Base-by-base conservation (phyloP, 1,284 basidiomycete species). In the Puccinia polysora region DNA sequence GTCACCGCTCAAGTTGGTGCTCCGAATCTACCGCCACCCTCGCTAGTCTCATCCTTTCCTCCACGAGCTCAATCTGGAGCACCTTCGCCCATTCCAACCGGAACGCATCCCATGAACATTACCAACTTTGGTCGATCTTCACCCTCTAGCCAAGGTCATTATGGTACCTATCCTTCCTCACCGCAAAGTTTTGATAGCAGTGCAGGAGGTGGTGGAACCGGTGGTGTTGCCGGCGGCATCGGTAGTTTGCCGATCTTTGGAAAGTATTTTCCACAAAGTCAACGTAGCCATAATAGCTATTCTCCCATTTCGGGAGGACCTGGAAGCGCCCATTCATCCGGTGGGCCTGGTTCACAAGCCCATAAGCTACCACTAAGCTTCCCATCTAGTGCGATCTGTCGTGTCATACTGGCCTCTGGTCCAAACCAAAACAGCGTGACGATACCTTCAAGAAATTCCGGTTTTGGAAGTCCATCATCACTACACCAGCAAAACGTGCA, bases 31-130 rank as follows among this genome's bases (percentile, higher is more conserved):
- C 38, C 50, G 1, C 68, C 69, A 12, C 49, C 49, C 40, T 43
- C 73, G 69, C 34, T 62, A 7, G 32, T 36, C 49, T 65, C 71
- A 0, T 73, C 71, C 12, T 68, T 60, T 49, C 71, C 65, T 32
- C 65, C 36, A 14, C 69, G n/a, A 74, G 78, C 45, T 76, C 75
- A 34, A 77, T 78, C 73, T 1, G 30, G 15, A 73, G 80, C 32
- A 76, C 81, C 49, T 74, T 78, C 55, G 75, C 80, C 47, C 78
- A 81, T 58, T 25, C 49, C 58, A 2, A 52, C 30, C 20, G 56
- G 49, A 18, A 28, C 68, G 12, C 43, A 62, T 36, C 68, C 68
- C 4, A 50, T 70, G 56, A 70, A 59, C n/a, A 62, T 70, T 14
- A 60, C 68, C 23, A 53, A 60, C 47, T 38, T 38, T 36, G 68